Evolutionary conservation across 768 basidiomycete species (phyloP), one percentile per base, ranked within the genome.

Genomic region (Russula earlei): DNA sequence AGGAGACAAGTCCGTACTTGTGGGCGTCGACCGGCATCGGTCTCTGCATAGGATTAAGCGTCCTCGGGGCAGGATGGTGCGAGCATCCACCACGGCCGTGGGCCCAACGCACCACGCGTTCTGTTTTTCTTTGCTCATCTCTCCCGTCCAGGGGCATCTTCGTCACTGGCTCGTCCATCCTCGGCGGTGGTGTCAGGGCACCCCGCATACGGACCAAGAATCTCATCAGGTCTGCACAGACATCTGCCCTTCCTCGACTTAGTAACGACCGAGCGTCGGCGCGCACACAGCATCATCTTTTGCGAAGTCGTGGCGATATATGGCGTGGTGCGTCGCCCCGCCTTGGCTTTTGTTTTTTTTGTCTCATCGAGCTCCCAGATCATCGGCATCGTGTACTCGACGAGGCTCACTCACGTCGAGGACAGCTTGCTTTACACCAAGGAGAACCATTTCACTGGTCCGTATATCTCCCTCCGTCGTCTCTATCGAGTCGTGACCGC

Each of bases 281-380:
- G 8, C 20, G 43, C 36, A 10, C 22, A 0, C 65, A 97, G 95
- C 63, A 92, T 98, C 75, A 97, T 99, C 66, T 97, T 98, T 77
- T 97, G 95, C 70, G 95, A 98, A 75, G 96, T 97, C 66, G 94
- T 99, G 27, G 96, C 95, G 56, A 98, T 99, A 67, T 98, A 98
- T 73, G 96, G 89, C 55, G 90, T 91, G 50, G 91, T 93, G 71
- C 57, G 87, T 52, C 12, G 24, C 19, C 46, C 47, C 17, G 25
- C 45, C 40, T 50, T n/a, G n/a, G n/a, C 54, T 57, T 37, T 10
- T 10, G 47, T 55, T 31, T 12, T n/a, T 15, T 17, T 2, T 4
- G 12, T 19, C 52, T 15, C 31, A 14, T 45, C 2, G 3, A n/a
- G n/a, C 14, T 25, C 49, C 0, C n/a, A 91, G 89, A 96, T 96